Conservation (phyloP, 352 stramenopile genomes). For the Pilasporangium apinafurcum region DNA sequence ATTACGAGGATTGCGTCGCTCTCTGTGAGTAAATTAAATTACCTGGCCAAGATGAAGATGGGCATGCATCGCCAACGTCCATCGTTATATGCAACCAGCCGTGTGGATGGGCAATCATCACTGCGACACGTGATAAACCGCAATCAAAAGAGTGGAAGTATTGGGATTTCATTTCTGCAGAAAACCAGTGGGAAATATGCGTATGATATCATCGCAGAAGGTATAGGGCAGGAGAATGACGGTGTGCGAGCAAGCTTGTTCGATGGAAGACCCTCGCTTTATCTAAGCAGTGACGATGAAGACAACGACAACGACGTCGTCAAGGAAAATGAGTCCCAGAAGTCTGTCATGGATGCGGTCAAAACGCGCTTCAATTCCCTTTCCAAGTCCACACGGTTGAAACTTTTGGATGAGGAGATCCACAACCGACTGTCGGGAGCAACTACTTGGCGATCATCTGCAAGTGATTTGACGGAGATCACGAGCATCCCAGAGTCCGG, state of each 20-base stretch:
- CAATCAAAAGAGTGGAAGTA: constrained; percentile 8
- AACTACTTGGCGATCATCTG: constrained; percentile 11
- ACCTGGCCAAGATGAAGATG: constrained; percentile 15
- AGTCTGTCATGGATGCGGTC: background rate
- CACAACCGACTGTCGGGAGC: constrained; percentile 9
- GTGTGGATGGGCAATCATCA: constrained; percentile 10
- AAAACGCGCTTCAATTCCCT: constrained; percentile 8
- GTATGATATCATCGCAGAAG: constrained; percentile 12
- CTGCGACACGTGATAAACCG: constrained; percentile 7
- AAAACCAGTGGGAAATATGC: constrained; percentile 10
- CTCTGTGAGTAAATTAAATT: constrained; percentile 11
- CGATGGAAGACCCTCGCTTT: constrained; percentile 1
- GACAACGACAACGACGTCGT: background rate
- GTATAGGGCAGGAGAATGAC: background rate
- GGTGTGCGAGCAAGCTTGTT: constrained; percentile 8
- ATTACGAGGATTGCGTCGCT: constrained; percentile 41
- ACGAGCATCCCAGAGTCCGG: constrained; percentile 10
- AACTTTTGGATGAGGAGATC: constrained; percentile 13
- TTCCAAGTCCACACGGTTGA: constrained; percentile 14
- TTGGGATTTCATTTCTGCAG: constrained; percentile 6
- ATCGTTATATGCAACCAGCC: constrained; percentile 10
- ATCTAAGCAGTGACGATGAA: background rate
- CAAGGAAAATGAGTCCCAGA: background rate
- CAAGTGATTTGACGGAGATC: constrained; percentile 10
- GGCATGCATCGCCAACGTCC: constrained; percentile 9